Percentiles rank a stretch among this genome's conserved stretches.
Conservation (phyloP, 177 flowering plant genomes). For the Vitis hybrid region DNA sequence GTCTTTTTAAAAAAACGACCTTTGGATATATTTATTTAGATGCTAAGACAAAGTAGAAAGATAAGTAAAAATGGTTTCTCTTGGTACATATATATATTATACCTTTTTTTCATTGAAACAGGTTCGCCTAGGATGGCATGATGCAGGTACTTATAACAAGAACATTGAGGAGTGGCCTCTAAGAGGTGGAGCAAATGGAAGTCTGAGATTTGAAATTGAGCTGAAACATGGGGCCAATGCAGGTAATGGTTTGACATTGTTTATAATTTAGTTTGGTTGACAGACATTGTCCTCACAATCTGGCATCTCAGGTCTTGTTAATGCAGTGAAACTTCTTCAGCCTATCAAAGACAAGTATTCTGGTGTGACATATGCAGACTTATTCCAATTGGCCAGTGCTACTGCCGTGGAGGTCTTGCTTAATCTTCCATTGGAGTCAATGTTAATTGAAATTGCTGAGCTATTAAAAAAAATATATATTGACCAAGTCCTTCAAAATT, state of each 20-base stretch:
- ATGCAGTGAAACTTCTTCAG: slow-evolving; percentile 85
- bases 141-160: slow-evolving; percentile 94
- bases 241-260: slow-evolving; percentile 40
- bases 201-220: slow-evolving; percentile 88
- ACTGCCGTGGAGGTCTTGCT: slow-evolving; percentile 85
- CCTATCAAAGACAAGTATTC: slow-evolving; percentile 93
- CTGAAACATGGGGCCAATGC: slow-evolving; percentile 96
- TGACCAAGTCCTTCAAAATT: slow-evolving; percentile 9
- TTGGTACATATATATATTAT: background rate
- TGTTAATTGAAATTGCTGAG: background rate
- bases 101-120: slow-evolving; percentile 15
- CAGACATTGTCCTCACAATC: slow-evolving; percentile 14
- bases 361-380: slow-evolving; percentile 82
- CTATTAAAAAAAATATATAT: background rate
- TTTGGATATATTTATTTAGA: too few relatives aligned
- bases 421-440: background rate
- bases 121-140: slow-evolving; percentile 99
- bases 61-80: background rate
- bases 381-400: slow-evolving; percentile 97
- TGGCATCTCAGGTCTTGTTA: slow-evolving; percentile 74
- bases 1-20: too few relatives aligned
- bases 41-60: too few relatives aligned
- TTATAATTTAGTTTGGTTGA: slow-evolving; percentile 1
- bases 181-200: slow-evolving; percentile 98
- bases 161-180: slow-evolving; percentile 89